Conservation (phyloP, 2,329 filamentous ascomycete species). For the Penicillium sp. region DNA sequence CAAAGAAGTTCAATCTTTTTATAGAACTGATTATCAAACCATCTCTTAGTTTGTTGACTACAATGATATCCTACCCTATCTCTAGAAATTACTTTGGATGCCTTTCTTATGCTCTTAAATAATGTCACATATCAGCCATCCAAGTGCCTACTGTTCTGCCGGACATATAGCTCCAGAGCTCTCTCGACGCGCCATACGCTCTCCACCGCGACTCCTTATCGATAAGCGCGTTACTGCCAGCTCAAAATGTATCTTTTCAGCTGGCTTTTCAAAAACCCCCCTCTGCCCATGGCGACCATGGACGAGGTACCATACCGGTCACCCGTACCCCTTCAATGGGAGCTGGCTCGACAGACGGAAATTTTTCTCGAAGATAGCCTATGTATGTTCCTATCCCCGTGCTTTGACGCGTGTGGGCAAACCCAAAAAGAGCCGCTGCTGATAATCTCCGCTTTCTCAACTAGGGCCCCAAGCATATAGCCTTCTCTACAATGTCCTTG, state of each 20-base stretch:
- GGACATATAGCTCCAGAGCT: neutral
- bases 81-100: neutral
- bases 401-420: neutral
- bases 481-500: conserved; percentile 54
- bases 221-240: conserved; percentile 19
- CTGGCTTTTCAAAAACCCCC: neutral
- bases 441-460: conserved; percentile 5
- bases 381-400: conserved; percentile 47
- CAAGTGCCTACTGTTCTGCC: neutral
- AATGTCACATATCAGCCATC: neutral
- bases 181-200: neutral
- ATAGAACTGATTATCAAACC: neutral
- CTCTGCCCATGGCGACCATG: conserved; percentile 21
- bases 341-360: conserved; percentile 64
- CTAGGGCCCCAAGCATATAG: conserved; percentile 60
- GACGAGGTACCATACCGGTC: conserved; percentile 48
- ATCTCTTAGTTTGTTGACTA: neutral
- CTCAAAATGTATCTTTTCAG: neutral
- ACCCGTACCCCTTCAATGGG: conserved; percentile 58
- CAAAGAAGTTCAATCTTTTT: neutral
- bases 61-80: neutral
- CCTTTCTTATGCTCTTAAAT: neutral
- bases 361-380: conserved; percentile 72
- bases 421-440: neutral
- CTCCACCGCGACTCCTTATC: conserved; percentile 17